phyloP scores from a whole-genome alignment of 2,329 filamentous ascomycete genomes.

The Hymenoscyphus fructigenus region DNA sequence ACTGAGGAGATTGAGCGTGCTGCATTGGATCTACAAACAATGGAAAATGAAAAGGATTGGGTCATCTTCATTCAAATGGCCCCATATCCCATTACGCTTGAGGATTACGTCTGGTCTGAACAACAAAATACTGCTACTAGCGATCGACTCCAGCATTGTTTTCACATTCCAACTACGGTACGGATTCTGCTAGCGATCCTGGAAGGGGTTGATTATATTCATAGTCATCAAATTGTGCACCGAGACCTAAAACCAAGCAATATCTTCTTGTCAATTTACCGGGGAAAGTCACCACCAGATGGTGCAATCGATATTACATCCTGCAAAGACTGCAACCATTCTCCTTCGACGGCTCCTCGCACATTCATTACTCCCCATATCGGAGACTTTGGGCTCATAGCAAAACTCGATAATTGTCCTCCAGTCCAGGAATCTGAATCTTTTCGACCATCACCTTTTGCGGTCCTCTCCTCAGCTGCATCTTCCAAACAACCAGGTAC shows the following conservation, averaged over 20 bases:
- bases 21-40: neutral
- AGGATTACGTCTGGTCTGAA: conserved; percentile 53
- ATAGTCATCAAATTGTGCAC: conserved; percentile 59
- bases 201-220: conserved; percentile 64
- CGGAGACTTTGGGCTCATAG: conserved; percentile 67
- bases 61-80: conserved; percentile 51
- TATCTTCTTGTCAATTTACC: conserved; percentile 58
- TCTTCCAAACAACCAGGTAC: conserved; percentile 52
- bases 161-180: conserved; percentile 57
- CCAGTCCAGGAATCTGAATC: neutral
- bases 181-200: conserved; percentile 58
- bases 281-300: conserved; percentile 36
- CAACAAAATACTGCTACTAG: conserved; percentile 16
- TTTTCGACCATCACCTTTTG: conserved; percentile 11
- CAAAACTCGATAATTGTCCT: conserved; percentile 39
- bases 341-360: conserved; percentile 25
- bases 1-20: conserved; percentile 18
- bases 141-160: conserved; percentile 53
- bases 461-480: conserved; percentile 23
- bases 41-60: conserved; percentile 21
- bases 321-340: conserved; percentile 41
- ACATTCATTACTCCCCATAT: conserved; percentile 58
- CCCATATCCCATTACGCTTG: conserved; percentile 60
- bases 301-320: conserved; percentile 46
- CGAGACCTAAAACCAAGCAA: conserved; percentile 69